These are phyloP conservation scores for Xerocomus spinulosus DNA, from an alignment of 768 basidiomycete genomes.

Conservation along the genomic window DNA sequence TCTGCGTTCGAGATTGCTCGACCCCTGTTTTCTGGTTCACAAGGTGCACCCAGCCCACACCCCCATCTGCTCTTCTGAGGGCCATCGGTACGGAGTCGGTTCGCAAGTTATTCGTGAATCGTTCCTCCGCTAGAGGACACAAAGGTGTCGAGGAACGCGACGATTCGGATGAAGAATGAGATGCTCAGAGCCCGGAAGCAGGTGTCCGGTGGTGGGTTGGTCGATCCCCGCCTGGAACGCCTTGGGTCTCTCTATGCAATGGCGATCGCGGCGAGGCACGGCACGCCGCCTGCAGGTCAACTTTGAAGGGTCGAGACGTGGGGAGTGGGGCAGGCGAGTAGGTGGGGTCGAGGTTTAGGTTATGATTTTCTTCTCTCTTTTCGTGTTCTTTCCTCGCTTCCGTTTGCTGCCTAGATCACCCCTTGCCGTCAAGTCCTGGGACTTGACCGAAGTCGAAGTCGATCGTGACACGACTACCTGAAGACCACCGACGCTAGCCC, in stretches of 20 bases:
- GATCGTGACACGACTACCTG: too few relatives aligned
- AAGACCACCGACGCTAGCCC: too few relatives aligned
- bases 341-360: neutral
- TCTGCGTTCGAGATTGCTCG: neutral
- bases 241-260: neutral
- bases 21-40: neutral
- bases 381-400: neutral
- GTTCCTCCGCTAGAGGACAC: neutral
- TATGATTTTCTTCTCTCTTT: neutral
- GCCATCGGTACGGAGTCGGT: neutral
- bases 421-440: neutral
- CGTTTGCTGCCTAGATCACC: neutral
- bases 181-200: conserved; percentile 2
- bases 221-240: neutral
- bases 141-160: neutral
- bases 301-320: neutral
- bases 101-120: conserved; percentile 3
- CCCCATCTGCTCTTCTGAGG: neutral
- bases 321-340: neutral
- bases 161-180: conserved; percentile 7
- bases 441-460: neutral
- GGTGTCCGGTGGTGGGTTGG: neutral
- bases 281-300: neutral
- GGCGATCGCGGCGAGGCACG: neutral
- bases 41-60: neutral